Base-by-base conservation (phyloP, 805 yeast genomes). In the Metschnikowia orientalis region DNA sequence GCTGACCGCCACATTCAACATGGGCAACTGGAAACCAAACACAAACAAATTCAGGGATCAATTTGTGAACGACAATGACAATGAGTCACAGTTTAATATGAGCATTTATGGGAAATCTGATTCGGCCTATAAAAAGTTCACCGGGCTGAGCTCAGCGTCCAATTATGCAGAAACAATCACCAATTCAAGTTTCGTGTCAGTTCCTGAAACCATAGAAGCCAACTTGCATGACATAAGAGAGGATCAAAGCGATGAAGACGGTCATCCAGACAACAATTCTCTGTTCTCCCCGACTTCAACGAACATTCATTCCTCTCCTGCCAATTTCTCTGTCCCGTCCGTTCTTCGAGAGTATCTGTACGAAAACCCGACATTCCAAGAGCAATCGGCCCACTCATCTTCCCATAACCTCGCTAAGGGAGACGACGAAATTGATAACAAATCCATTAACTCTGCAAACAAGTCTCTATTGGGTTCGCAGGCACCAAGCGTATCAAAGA, bases 1-100 rank as follows among this genome's bases (percentile, higher is more conserved):
- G 51, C 38, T 44, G 15, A 37, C 30, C 7, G 32, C 31, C n/a
- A 65, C 64, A 2, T 53, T 73, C 26, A 69, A 63, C 36, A 58
- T 73, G 57, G 79, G 78, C 2, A 57, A 57, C 17, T 77, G 84
- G 83, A 69, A 67, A 48, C 82, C 82, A 2, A 72, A 77, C 45
- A 76, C 81, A 6, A 61, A 57, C 19, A 59, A 57, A 23, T 71
- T 52, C 48, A 56, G 78, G 32, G 76, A 71, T 38, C 67, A 66
- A 32, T 72, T 72, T 35, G 71, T 72, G 25, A 58, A 55, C 41
- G 71, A 62, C 32, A 60, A 60, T 26, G 70, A 64, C 26, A 65
- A 63, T 30, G 72, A 59, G 43, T 64, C 51, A 1, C 46, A 41
- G 9, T 38, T 45, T 38, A 43, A 43, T 26, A 32, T 41, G 26